Base-by-base conservation (phyloP, 164 flowering plant genomes). In the Magnolia sinica region DNA sequence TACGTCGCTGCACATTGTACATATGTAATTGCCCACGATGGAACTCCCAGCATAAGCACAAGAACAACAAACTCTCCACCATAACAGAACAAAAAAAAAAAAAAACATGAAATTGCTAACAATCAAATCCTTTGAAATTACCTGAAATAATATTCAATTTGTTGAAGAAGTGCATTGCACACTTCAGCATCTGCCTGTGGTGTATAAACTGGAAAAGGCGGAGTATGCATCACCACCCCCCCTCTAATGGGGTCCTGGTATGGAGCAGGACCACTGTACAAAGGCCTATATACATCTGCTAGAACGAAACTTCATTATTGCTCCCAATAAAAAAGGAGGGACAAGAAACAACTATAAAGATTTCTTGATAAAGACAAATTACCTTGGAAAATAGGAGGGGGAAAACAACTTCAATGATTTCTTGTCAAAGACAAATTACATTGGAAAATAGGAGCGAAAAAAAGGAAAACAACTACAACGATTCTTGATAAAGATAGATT, bases 141-240 rank as follows among this genome's bases (percentile, higher is more conserved):
- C 69, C 69, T 66, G 69, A 66, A 66, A 23, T 66, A 66, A 27
- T 24, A 66, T 24, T 66, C 69, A 66, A 66, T 66, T 66, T 66
- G 69, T 24, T 22, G 5, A 13, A 66, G 69, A 10, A 66, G 29
- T 4, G 69, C 69, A 66, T 66, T 66, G 45, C 69, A 66, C 37
- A 9, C 29, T 11, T 66, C 29, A 11, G 1, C 18, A 55, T 55
- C 61, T 55, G 13, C 61, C 61, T 55, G 61, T 8, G 61, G 61
- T 11, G 61, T 55, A 55, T 55, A 55, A 55, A 11, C 61, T 3
- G 61, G 61, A 55, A 55, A 16, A 11, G 13, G 61, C 61, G 18
- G 16, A 55, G 13, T 9, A 16, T 11, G 61, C 16, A 55, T 55
- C 61, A 11, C 61, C 18, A 16, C 16, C 2, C 16, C 16, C 2